Base-by-base conservation (phyloP, 2,329 filamentous ascomycete species). In the Diaporthe longicolla region DNA sequence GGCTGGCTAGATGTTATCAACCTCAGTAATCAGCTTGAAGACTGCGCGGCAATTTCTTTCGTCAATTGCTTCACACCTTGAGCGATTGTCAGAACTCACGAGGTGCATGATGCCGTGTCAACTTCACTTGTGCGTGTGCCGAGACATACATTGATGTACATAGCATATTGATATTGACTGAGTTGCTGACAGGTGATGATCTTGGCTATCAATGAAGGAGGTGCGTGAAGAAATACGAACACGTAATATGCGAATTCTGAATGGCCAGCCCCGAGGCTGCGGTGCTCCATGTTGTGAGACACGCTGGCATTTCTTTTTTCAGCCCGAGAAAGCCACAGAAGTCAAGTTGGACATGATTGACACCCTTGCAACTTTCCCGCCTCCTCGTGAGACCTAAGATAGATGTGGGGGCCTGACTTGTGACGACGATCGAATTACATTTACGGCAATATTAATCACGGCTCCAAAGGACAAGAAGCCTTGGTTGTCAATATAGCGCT, bases 261-360 rank as follows among this genome's bases (percentile, higher is more conserved):
- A 15, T 66, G 63, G 63, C 11, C 63, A 52, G 32, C 21, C 13
- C n/a, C 11, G 26, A 66, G 15, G 11, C 10, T 52, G 63, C 13
- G 29, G 15, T 52, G 48, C 61, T 50, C 2, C 45, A 52, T 11
- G 45, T 24, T 15, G 61, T 66, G 40, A 50, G 29, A 48, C 32
- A 43, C 4, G 26, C 6, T n/a, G 43, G 15, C 26, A 48, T 50
- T 32, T 48, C 11, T 9, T 35, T 65, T 65, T 35, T 35, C 29
- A 24, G 17, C 32, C 45, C 45, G 8, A 3, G 40, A 13, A 19
- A 63, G 61, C 61, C 61, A 66, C 61, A 50, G 11, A 50, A 37
- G 21, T 29, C 40, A n/a, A 35, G 59, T 48, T 52, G 32, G 45
- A 52, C 45, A 37, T 66, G 63, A 66, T 52, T 35, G 21, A 26